A percentile compares a stretch with the other conserved stretches of the same genome.
These are phyloP conservation scores for Penicillium sp. DNA, from an alignment of 2,329 filamentous ascomycete species.

Conservation along the genomic window DNA sequence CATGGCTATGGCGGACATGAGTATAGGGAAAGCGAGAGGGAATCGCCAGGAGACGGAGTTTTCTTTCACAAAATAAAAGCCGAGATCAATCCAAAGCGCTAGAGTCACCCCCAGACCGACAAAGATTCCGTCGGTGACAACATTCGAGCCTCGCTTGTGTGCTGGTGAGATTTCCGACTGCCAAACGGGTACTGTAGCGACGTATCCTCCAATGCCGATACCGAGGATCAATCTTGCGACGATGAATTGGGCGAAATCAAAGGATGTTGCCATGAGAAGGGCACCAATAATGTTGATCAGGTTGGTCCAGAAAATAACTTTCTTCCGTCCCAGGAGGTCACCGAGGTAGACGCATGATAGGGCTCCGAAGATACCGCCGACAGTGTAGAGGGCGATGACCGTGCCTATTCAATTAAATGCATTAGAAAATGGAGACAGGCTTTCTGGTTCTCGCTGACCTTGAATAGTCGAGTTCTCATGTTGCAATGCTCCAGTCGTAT, in stretches of 20 bases:
- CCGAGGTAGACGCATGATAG: conserved; percentile 48
- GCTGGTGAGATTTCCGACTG: conserved; percentile 38
- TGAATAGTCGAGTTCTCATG: conserved; percentile 47
- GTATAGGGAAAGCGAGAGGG: conserved; percentile 39
- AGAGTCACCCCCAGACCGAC: conserved; percentile 48
- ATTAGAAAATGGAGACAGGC: neutral
- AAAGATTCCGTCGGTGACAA: conserved; percentile 53
- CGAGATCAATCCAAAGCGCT: conserved; percentile 52
- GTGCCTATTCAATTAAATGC: conserved; percentile 28
- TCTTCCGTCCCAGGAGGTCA: conserved; percentile 47
- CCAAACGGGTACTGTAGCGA: conserved; percentile 50
- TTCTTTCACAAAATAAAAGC: conserved; percentile 38
- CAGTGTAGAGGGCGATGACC: conserved; percentile 48
- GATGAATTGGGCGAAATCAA: conserved; percentile 47
- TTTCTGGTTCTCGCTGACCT: conserved; percentile 11
- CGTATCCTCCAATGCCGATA: conserved; percentile 45
- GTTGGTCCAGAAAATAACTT: conserved; percentile 45
- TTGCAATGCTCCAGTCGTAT: conserved; percentile 44
- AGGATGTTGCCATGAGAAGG: conserved; percentile 46
- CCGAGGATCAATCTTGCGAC: conserved; percentile 48
- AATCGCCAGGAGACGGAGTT: conserved; percentile 48
- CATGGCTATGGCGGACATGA: conserved; percentile 36
- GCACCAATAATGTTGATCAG: conserved; percentile 46
- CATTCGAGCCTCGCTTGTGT: conserved; percentile 49
- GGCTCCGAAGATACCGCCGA: conserved; percentile 50